Conservation (phyloP, 1,139 yeast genomes). For the Taiozyma sp. region DNA sequence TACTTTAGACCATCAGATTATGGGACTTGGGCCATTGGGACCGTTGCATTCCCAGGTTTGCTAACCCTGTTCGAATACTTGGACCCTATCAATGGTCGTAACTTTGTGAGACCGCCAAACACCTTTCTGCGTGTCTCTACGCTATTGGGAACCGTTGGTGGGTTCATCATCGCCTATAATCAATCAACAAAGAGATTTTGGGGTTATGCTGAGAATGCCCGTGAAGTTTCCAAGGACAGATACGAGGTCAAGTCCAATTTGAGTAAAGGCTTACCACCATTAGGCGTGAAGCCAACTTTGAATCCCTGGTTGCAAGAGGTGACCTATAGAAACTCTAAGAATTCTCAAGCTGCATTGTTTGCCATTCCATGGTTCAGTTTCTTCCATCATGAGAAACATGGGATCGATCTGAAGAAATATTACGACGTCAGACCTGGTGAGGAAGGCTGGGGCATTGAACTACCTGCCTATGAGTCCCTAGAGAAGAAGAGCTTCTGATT, state of each 20-base stretch:
- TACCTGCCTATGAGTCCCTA: slow-evolving; percentile 17
- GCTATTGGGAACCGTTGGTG: slow-evolving; percentile 61
- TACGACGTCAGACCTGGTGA: slow-evolving; percentile 22
- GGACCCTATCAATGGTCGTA: slow-evolving; percentile 58
- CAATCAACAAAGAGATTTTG: slow-evolving; percentile 67
- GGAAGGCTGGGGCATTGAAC: slow-evolving; percentile 18
- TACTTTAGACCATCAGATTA: slow-evolving; percentile 71
- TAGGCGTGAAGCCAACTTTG: slow-evolving; percentile 49
- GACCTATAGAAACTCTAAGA: slow-evolving; percentile 76
- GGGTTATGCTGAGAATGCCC: slow-evolving; percentile 69
- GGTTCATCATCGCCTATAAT: slow-evolving; percentile 64
- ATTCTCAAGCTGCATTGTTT: slow-evolving; percentile 56
- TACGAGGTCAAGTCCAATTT: slow-evolving; percentile 66
- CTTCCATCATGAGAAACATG: slow-evolving; percentile 80
- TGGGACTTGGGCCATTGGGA: slow-evolving; percentile 54
- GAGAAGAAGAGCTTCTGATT: slow-evolving; percentile 14
- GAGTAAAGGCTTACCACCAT: slow-evolving; percentile 63
- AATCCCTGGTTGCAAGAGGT: slow-evolving; percentile 70
- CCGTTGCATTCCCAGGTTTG: slow-evolving; percentile 61
- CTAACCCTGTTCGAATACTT: slow-evolving; percentile 56
- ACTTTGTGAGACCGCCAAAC: slow-evolving; percentile 51
- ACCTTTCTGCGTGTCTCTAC: slow-evolving; percentile 55
- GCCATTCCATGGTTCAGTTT: slow-evolving; percentile 81
- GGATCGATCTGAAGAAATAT: slow-evolving; percentile 41
- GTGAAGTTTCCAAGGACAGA: slow-evolving; percentile 71